A percentile compares a stretch with the other conserved stretches of the same genome.
Conservation (phyloP, 441 rosid species). For the Adansonia rubrostipa region DNA sequence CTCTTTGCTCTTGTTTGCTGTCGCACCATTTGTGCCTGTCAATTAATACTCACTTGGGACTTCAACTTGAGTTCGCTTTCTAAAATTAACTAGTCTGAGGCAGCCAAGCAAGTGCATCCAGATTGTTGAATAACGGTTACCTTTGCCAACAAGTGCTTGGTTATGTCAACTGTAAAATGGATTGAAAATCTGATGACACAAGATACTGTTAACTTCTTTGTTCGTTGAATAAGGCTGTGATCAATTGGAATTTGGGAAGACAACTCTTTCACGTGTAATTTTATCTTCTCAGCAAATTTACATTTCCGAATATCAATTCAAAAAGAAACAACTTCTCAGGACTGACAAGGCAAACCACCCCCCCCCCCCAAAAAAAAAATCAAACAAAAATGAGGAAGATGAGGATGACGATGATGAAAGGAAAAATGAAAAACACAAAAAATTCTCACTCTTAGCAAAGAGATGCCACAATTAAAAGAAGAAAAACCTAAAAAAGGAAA, state of each 20-base stretch:
- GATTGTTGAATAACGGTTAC: neutral
- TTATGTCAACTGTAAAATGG: neutral
- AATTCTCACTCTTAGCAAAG: neutral
- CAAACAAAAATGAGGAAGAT: neutral
- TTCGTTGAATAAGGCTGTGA: neutral
- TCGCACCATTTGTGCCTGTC: neutral
- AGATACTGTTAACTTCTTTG: neutral
- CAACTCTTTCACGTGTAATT: conserved; percentile 21
- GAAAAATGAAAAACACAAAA: neutral
- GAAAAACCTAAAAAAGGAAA: neutral
- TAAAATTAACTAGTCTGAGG: neutral
- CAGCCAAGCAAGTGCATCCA: neutral
- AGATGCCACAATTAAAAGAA: neutral
- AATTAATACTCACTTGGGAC: neutral
- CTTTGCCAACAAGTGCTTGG: neutral
- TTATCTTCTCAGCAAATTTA: conserved; percentile 41
- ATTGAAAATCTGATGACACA: neutral
- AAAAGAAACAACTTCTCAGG: neutral
- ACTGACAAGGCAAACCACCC: conserved; percentile 1
- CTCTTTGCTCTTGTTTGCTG: neutral
- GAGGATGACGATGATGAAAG: neutral
- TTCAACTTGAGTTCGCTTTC: neutral
- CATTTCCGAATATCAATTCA: conserved; percentile 33
- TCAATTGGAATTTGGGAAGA: conserved; percentile 22
- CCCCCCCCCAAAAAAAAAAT: conserved; percentile 10